Conservation (phyloP, 1,284 basidiomycete species). For the Ganoderma lucidum region DNA sequence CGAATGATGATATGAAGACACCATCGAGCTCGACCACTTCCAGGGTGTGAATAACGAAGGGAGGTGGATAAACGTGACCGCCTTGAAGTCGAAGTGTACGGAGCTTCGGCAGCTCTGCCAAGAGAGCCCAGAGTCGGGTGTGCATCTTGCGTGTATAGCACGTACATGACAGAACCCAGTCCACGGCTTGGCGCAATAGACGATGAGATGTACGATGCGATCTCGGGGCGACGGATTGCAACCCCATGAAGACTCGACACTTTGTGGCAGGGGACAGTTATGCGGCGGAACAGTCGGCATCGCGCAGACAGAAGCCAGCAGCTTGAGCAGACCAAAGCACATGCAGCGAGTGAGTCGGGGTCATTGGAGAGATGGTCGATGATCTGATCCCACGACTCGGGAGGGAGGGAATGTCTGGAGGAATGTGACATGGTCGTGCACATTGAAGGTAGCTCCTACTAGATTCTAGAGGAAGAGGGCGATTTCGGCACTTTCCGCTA, state of each 20-base stretch:
- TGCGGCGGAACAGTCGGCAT: background rate
- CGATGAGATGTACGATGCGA: background rate
- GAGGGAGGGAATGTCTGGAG: background rate
- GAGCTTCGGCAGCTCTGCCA: background rate
- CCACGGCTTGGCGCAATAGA: background rate
- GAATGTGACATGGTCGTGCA: background rate
- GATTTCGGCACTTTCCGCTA: too few species aligned
- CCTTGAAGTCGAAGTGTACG: background rate
- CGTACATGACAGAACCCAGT: background rate
- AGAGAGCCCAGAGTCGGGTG: background rate
- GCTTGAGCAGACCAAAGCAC: background rate
- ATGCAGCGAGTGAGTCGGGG: conserved; percentile 1
- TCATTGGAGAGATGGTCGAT: conserved; percentile 6
- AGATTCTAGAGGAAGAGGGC: too few species aligned
- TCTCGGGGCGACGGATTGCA: background rate
- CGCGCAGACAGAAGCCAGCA: conserved; percentile 3
- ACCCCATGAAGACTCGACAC: background rate
- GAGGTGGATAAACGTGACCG: background rate
- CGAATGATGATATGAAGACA: background rate
- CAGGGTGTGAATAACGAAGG: background rate
- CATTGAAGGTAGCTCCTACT: background rate
- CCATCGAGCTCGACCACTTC: background rate
- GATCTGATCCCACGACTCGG: background rate
- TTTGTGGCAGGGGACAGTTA: background rate
- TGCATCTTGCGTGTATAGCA: background rate